A percentile compares a stretch with the other conserved stretches of the same genome.
phyloP scores from a whole-genome alignment of 305 asterid species.

The Solanum chacoense region DNA sequence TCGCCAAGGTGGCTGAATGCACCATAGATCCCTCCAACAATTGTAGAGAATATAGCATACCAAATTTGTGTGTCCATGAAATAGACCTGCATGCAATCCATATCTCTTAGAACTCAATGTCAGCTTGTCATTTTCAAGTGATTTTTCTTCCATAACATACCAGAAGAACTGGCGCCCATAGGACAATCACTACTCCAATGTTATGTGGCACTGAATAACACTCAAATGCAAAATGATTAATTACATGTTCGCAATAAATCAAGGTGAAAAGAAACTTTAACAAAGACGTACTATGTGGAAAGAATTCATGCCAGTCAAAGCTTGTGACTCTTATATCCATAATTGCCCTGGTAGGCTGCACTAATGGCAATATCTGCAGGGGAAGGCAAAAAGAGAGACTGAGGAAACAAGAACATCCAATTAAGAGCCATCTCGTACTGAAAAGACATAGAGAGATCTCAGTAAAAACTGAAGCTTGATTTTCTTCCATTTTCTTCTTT shows the following conservation, averaged over 20 bases:
- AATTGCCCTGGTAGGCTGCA: conserved; percentile 70
- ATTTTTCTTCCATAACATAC: conserved; percentile 29
- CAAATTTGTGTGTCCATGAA: conserved; percentile 97
- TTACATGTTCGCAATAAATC: conserved; percentile 6
- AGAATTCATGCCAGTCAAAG: conserved; percentile 97
- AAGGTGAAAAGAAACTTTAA: background rate
- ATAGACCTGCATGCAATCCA: conserved; percentile 53
- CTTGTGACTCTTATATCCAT: conserved; percentile 54
- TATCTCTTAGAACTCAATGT: conserved; percentile 13
- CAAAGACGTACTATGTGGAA: conserved; percentile 64
- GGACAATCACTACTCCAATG: conserved; percentile 73
- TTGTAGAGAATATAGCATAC: conserved; percentile 86
- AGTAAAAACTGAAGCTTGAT: background rate
- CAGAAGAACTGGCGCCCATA: conserved; percentile 91
- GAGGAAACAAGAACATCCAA: background rate
- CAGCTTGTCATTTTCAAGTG: background rate
- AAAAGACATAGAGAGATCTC: background rate
- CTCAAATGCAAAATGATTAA: conserved; percentile 18
- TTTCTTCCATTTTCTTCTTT: background rate
- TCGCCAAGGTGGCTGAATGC: conserved; percentile 99
- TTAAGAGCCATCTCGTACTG: background rate
- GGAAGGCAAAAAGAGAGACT: background rate
- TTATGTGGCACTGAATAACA: conserved; percentile 65
- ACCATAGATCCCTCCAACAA: conserved; percentile 92
- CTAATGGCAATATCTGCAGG: conserved; percentile 79